Evolutionary conservation across 345 rosid species (phyloP), one percentile per base, ranked within the genome.

Genomic region (Dipteronia dyeriana): DNA sequence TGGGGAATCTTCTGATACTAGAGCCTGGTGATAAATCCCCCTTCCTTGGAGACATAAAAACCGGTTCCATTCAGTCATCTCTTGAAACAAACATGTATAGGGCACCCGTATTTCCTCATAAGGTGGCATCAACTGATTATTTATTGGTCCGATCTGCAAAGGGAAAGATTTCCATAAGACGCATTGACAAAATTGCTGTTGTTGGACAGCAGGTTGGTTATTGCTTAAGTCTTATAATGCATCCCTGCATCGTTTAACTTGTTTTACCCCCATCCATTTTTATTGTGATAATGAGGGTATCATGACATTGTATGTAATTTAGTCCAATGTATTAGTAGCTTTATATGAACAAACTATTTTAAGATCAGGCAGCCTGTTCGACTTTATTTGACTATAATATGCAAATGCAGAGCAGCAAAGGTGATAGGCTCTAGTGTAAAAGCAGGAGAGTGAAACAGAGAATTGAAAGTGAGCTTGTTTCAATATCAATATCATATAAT

Each of bases 1-100:
- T 88, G 84, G 99, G 98, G 74, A 92, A 85, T 84, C 82, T 86
- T 86, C 84, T 90, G 72, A 82, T 72, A 71, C 87, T 94, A 71
- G 99, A 96, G 82, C 91, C 97, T 74, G 87, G 88, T 78, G 99
- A 94, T 80, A 96, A 92, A 80, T 94, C 98, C 34, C 99, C 98
- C 74, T 96, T 96, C 85, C 97, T 96, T 74, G 99, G 98, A 79
- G 98, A 94, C 75, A 91, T 96, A 75, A 91, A 83, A 73, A 84
- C 91, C 74, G 93, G 99, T 64, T 84, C 87, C 85, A 85, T 89
- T 51, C 98, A 92, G 87, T 92, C 95, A 51, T 90, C 97, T 77
- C 82, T 96, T 79, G 97, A 86, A 83, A 94, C 99, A 81, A 96
- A 92, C 85, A 94, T 96, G 99, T 94, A 89, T 78, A 90, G 90